A percentile compares a stretch with the other conserved stretches of the same genome.
phyloP scores from a whole-genome alignment of 371 early-diverging fungal species.

The Zancudomyces culisetae region DNA sequence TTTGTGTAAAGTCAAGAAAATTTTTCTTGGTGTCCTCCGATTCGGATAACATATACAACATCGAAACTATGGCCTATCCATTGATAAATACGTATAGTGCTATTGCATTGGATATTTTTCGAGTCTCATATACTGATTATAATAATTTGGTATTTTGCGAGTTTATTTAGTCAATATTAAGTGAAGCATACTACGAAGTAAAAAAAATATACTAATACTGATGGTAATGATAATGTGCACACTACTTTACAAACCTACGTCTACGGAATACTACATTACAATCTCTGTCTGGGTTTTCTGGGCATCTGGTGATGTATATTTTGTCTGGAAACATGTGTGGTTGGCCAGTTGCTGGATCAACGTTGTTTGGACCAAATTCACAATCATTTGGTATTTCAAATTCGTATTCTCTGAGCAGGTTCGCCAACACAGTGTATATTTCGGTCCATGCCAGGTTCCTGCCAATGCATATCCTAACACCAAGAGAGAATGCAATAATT shows the following conservation, averaged over 20 bases:
- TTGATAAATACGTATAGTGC: too few relatives aligned
- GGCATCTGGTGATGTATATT: not conserved
- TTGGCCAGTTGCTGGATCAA: not conserved
- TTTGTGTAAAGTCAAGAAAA: too few relatives aligned
- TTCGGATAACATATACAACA: too few relatives aligned
- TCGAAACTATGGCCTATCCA: too few relatives aligned
- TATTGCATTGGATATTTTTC: too few relatives aligned
- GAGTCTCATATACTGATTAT: too few relatives aligned
- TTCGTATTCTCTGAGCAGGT: slow-evolving; percentile 16
- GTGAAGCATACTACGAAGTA: too few relatives aligned
- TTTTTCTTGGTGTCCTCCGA: too few relatives aligned
- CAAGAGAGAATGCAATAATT: slow-evolving; percentile 11
- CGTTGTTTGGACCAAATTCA: slow-evolving; percentile 7
- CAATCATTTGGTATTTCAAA: slow-evolving; percentile 8
- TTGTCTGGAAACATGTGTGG: not conserved
- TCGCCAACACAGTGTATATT: slow-evolving; percentile 16
- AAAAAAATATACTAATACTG: too few relatives aligned
- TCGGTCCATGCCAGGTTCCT: slow-evolving; percentile 19
- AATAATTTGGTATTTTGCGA: too few relatives aligned
- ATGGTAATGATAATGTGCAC: too few relatives aligned
- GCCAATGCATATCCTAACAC: slow-evolving; percentile 13
- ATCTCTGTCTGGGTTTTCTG: not conserved
- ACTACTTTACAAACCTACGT: not conserved
- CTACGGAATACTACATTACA: not conserved
- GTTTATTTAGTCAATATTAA: too few relatives aligned